Percentiles rank a stretch among this genome's conserved stretches.
These are phyloP conservation scores for Pulveroboletus sp. DNA, from an alignment of 768 basidiomycete genomes.

Conservation along the genomic window DNA sequence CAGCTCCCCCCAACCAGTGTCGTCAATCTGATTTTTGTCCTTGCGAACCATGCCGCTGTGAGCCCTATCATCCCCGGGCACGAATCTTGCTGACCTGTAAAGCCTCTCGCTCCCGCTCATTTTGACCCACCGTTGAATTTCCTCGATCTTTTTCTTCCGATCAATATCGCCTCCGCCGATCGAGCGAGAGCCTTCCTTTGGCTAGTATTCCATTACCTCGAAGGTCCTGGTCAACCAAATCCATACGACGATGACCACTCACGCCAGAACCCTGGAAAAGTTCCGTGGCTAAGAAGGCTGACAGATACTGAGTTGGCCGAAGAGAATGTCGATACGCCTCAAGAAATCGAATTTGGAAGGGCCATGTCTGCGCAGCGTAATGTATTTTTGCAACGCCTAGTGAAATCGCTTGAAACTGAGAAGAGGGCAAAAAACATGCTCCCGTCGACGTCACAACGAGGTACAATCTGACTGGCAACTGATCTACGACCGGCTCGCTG, in stretches of 20 bases:
- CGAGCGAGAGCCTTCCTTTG: constrained; percentile 80
- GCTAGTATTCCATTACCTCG: constrained; percentile 80
- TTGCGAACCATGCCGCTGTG: constrained; percentile 76
- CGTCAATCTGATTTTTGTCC: constrained; percentile 80
- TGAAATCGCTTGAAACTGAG: constrained; percentile 50
- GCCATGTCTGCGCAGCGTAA: constrained; percentile 71
- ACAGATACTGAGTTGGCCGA: constrained; percentile 48
- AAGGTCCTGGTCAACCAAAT: constrained; percentile 58
- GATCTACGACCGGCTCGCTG: constrained; percentile 5
- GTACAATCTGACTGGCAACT: constrained; percentile 6
- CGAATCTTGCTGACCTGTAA: constrained; percentile 7
- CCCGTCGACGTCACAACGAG: constrained; percentile 31
- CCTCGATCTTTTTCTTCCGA: constrained; percentile 80
- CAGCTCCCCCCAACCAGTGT: constrained; percentile 78
- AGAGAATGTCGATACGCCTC: constrained; percentile 76
- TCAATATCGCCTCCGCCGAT: constrained; percentile 63
- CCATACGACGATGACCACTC: constrained; percentile 73
- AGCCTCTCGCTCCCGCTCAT: constrained; percentile 63
- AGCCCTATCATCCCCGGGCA: constrained; percentile 25
- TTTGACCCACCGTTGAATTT: constrained; percentile 75
- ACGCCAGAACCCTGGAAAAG: constrained; percentile 52
- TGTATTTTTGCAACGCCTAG: constrained; percentile 65
- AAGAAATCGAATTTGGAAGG: constrained; percentile 76
- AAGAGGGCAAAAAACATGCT: constrained; percentile 41
- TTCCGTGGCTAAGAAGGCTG: constrained; percentile 56